Evolutionary conservation across 305 asterid genomes (phyloP).

Genomic region (Striga hermonthica): DNA sequence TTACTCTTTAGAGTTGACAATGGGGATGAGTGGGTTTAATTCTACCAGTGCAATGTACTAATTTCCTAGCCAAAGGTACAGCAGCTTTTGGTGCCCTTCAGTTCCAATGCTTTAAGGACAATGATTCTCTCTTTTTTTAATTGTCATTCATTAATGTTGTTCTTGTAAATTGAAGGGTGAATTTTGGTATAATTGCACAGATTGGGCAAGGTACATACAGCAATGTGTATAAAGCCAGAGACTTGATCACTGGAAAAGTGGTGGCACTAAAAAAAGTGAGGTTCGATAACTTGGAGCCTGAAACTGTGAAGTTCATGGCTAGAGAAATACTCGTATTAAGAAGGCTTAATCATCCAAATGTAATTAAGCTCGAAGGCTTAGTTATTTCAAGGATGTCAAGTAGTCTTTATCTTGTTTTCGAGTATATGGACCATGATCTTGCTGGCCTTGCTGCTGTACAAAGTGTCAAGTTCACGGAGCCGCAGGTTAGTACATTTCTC

Average conservation of each 20-base stretch:
- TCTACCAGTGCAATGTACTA: not conserved
- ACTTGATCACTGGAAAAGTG: conserved; percentile 77
- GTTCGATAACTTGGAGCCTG: conserved; percentile 83
- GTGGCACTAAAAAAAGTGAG: conserved; percentile 94
- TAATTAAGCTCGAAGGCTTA: conserved; percentile 87
- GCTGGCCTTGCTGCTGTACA: conserved; percentile 83
- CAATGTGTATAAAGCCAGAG: conserved; percentile 95
- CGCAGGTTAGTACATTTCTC: conserved; percentile 56
- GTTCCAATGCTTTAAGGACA: not conserved
- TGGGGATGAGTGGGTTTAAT: too few relatives aligned
- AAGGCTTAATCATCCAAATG: conserved; percentile 83
- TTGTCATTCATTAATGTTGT: too few relatives aligned
- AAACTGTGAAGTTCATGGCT: conserved; percentile 84
- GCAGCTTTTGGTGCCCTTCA: not conserved
- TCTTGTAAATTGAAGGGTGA: not conserved
- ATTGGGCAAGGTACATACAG: conserved; percentile 97
- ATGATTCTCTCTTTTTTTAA: not conserved
- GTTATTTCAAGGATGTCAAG: conserved; percentile 90
- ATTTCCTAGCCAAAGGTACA: not conserved
- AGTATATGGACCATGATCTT: conserved; percentile 98
- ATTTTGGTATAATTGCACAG: conserved; percentile 36
- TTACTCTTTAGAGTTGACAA: too few relatives aligned
- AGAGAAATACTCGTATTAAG: conserved; percentile 74
- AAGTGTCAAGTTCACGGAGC: conserved; percentile 60
- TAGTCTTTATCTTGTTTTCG: conserved; percentile 83